Evolutionary conservation across 345 rosid species (phyloP).

Genomic region (Aquilaria sinensis): DNA sequence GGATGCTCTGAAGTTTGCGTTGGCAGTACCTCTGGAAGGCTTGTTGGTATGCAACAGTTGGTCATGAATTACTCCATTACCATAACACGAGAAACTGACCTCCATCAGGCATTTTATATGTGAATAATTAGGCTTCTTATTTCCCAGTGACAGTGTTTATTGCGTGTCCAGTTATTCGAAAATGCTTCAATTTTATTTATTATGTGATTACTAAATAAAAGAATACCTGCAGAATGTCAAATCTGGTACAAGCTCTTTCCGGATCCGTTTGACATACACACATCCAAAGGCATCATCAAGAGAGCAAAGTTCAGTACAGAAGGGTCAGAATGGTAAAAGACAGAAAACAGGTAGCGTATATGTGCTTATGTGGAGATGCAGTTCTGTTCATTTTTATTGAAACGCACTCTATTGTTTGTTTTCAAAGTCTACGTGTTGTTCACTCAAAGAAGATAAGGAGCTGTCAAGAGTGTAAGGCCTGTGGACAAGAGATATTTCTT

Average conservation of each 20-base stretch:
- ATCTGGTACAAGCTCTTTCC: constrained; percentile 48
- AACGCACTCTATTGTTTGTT: constrained; percentile 1
- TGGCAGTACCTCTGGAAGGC: constrained; percentile 40
- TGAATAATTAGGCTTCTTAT: not conserved
- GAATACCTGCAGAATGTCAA: constrained; percentile 68
- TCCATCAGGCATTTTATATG: not conserved
- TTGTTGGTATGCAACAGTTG: constrained; percentile 46
- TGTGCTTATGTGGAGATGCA: too few species aligned
- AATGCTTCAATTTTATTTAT: constrained; percentile 3
- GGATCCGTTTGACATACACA: constrained; percentile 62
- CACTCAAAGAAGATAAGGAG: too few species aligned
- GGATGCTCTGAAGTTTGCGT: constrained; percentile 66
- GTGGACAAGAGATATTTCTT: too few species aligned
- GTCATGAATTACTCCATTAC: not conserved
- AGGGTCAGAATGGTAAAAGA: constrained; percentile 48
- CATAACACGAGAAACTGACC: not conserved
- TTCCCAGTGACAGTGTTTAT: not conserved
- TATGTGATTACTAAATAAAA: constrained; percentile 19
- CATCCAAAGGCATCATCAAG: constrained; percentile 25
- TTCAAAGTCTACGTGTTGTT: not conserved
- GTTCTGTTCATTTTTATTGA: too few species aligned
- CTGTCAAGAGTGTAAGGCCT: too few species aligned
- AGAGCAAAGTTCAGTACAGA: constrained; percentile 21
- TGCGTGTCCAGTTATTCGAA: not conserved
- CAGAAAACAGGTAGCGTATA: constrained; percentile 48